These are phyloP conservation scores for Fusarium xyrophilum DNA, from an alignment of 2,329 filamentous ascomycete species.

Conservation along the genomic window DNA sequence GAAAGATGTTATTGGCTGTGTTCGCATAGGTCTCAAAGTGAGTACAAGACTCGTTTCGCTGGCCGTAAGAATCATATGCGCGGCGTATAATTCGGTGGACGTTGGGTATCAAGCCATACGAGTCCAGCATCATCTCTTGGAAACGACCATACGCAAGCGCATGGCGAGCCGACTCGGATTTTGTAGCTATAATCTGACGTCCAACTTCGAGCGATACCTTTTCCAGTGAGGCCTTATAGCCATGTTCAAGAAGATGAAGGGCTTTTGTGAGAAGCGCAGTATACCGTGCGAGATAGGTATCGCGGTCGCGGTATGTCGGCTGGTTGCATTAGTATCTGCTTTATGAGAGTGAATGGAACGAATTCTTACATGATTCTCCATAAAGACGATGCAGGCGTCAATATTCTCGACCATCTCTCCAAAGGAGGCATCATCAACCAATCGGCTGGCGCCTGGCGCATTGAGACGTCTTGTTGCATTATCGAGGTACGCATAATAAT, in stretches of 20 bases:
- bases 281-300: conserved; percentile 87
- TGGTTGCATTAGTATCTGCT: conserved; percentile 44
- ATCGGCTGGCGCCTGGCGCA: conserved; percentile 84
- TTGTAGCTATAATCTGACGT: conserved; percentile 60
- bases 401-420: conserved; percentile 86
- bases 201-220: conserved; percentile 62
- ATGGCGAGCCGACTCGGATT: conserved; percentile 65
- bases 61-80: conserved; percentile 61
- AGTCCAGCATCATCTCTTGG: conserved; percentile 63
- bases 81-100: conserved; percentile 59
- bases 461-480: conserved; percentile 89
- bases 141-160: conserved; percentile 67
- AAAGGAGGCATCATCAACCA: conserved; percentile 85
- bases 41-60: conserved; percentile 50
- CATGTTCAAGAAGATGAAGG: conserved; percentile 66
- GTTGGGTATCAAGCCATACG: conserved; percentile 63
- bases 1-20: conserved; percentile 62
- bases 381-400: conserved; percentile 91
- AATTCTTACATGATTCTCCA: conserved; percentile 77
- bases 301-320: conserved; percentile 85
- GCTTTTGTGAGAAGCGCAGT: conserved; percentile 76
- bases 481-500: conserved; percentile 94
- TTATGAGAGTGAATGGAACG: not conserved
- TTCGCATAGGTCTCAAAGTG: conserved; percentile 61
- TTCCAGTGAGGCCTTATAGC: conserved; percentile 60